Evolutionary conservation across 495 filamentous ascomycete species (phyloP), one percentile per base, ranked within the genome.

Genomic region (Daldinia loculata): DNA sequence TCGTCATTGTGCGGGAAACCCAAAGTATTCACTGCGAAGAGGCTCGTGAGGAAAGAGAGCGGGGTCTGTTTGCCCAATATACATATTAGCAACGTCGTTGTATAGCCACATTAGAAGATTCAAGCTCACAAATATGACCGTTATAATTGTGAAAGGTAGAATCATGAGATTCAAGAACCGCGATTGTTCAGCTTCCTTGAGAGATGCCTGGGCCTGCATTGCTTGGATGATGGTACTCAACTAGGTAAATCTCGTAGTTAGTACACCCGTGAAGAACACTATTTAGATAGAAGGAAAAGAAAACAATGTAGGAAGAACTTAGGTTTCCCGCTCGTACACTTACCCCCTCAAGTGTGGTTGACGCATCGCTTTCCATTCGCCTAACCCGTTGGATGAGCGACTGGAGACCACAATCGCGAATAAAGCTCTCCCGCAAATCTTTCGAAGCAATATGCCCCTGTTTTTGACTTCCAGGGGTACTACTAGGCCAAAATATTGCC

Each of bases 11-110:
- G 43, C 43, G 43, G 43, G 43, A 48, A 48, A 3, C 9, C 19
- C 43, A 48, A 24, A 11, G 43, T 48, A 22, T 48, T 48, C 17
- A 48, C 43, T 14, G 43, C 19, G 43, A 48, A 48, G 19, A 48
- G 43, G 43, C 43, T 48, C 19, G 43, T 48, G 19, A 48, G 43
- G 19, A 48, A 48, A 48, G 43, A 48, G 7, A 48, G 43, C 43
- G 43, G 43, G 8, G 43, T 48, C 43, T 48, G 8, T 22, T 48
- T 14, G 4, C 6, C 14, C 39, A 17, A 41, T 8, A 17, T 7
- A 24, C 9, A 22, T 48, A 24, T 22, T 48, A 22, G 43, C 43
- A 4, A 48, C 2, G 9, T 17, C 6, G n/a, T n/a, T 41, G 17
- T 41, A 3, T 41, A 6, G 39, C 8, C 6, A 17, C 11, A 5